Percentiles rank a stretch among this genome's conserved stretches.
Conservation (phyloP, 257 asterid genomes). For the Petunia secreta region DNA sequence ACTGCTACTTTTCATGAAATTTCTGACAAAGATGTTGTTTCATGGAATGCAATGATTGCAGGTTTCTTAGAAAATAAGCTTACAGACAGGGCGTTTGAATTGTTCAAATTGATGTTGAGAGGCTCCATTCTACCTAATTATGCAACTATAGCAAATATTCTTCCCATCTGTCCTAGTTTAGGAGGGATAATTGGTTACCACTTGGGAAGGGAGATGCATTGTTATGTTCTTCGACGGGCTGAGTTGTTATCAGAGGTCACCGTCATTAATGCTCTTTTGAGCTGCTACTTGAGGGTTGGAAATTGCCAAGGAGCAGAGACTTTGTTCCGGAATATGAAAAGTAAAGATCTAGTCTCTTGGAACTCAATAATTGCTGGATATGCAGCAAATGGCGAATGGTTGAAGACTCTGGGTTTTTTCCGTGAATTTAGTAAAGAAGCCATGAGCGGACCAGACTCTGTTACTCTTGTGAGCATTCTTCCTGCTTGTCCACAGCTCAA, state of each 20-base stretch:
- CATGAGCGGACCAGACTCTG: slow-evolving; percentile 52
- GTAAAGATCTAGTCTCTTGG: slow-evolving; percentile 76
- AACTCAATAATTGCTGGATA: slow-evolving; percentile 75
- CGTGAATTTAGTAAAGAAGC: slow-evolving; percentile 41
- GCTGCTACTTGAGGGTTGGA: slow-evolving; percentile 68
- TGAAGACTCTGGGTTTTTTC: slow-evolving; percentile 56
- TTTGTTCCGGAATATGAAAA: slow-evolving; percentile 55
- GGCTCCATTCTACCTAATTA: slow-evolving; percentile 57
- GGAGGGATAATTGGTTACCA: slow-evolving; percentile 36
- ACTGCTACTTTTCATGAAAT: slow-evolving; percentile 55
- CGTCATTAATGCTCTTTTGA: slow-evolving; percentile 67
- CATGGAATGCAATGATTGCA: slow-evolving; percentile 82
- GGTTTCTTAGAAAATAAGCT: slow-evolving; percentile 71
- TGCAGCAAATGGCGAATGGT: slow-evolving; percentile 60
- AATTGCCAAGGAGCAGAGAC: slow-evolving; percentile 47
- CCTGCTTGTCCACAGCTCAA: slow-evolving; percentile 63
- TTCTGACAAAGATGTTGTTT: slow-evolving; percentile 70
- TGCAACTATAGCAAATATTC: slow-evolving; percentile 66
- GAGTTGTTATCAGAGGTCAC: slow-evolving; percentile 51
- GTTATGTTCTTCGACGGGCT: slow-evolving; percentile 57
- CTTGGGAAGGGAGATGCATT: slow-evolving; percentile 67
- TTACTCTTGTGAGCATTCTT: slow-evolving; percentile 69
- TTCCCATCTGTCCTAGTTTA: slow-evolving; percentile 60
- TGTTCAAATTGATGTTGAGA: slow-evolving; percentile 58
- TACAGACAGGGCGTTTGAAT: slow-evolving; percentile 47